Conservation (phyloP, 192 early-diverging fungal genomes). For the Podila horticola region DNA sequence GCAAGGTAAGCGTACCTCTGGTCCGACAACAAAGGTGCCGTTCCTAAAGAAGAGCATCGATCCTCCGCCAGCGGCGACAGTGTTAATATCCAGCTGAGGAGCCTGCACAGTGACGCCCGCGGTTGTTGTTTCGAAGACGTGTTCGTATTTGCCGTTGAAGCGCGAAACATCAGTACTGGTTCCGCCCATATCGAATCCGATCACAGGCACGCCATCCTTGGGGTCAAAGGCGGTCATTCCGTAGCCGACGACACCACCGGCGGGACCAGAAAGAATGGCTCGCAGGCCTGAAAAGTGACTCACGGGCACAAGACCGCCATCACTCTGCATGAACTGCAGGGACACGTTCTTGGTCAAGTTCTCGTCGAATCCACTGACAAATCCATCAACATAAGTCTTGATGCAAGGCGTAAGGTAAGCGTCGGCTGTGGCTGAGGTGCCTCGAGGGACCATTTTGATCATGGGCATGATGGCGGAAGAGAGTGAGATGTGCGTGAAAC, state of each 20-base stretch:
- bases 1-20: slow-evolving; percentile 55
- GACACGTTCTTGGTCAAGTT: slow-evolving; percentile 63
- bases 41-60: slow-evolving; percentile 92
- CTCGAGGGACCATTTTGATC: slow-evolving; percentile 95
- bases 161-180: slow-evolving; percentile 93
- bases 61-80: slow-evolving; percentile 97
- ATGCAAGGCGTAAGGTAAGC: slow-evolving; percentile 96
- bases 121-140: slow-evolving; percentile 95
- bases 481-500: slow-evolving; percentile 88
- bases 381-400: slow-evolving; percentile 84
- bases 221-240: slow-evolving; percentile 62
- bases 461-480: slow-evolving; percentile 88
- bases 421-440: slow-evolving; percentile 89
- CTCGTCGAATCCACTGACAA: slow-evolving; percentile 88
- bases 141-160: slow-evolving; percentile 88
- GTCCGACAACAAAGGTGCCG: slow-evolving; percentile 94
- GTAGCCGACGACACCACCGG: slow-evolving; percentile 92
- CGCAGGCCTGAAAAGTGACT: slow-evolving; percentile 85
- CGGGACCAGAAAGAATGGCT: slow-evolving; percentile 95
- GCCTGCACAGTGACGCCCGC: slow-evolving; percentile 94
- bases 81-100: slow-evolving; percentile 96
- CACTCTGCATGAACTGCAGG: slow-evolving; percentile 96
- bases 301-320: slow-evolving; percentile 93
- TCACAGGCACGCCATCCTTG: slow-evolving; percentile 68
- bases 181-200: slow-evolving; percentile 99